These are phyloP conservation scores for Santalum album DNA, from an alignment of 164 flowering plant species.

Conservation along the genomic window DNA sequence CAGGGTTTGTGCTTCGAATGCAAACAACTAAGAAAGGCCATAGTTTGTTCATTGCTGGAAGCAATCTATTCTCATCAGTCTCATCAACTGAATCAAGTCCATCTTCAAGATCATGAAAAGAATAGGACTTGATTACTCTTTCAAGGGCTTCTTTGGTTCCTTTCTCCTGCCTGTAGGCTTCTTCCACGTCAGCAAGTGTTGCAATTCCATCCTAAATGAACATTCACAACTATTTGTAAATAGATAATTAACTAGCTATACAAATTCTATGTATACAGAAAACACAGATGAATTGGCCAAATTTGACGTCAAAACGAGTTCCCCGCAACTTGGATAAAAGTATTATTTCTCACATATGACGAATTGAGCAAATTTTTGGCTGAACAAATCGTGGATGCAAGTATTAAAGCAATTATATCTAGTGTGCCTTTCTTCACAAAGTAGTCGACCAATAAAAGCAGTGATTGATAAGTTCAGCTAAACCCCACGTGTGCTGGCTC, in stretches of 20 bases:
- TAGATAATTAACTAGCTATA: not conserved
- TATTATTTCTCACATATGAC: too few relatives aligned
- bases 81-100: slow-evolving; percentile 49
- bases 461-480: too few relatives aligned
- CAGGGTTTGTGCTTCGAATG: slow-evolving; percentile 43
- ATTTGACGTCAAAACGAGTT: too few relatives aligned
- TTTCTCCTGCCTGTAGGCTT: slow-evolving; percentile 53
- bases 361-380: too few relatives aligned
- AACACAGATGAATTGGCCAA: not conserved
- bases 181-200: slow-evolving; percentile 81
- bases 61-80: slow-evolving; percentile 76
- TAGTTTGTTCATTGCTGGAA: slow-evolving; percentile 88
- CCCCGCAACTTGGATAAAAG: too few relatives aligned
- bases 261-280: too few relatives aligned
- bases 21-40: slow-evolving; percentile 88
- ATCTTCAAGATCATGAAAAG: slow-evolving; percentile 61
- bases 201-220: slow-evolving; percentile 49
- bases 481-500: too few relatives aligned
- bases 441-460: too few relatives aligned
- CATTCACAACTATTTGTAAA: too few relatives aligned
- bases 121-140: slow-evolving; percentile 29
- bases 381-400: too few relatives aligned
- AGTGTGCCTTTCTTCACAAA: too few relatives aligned
- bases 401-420: too few relatives aligned
- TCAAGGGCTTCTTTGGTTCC: slow-evolving; percentile 45